phyloP scores from a whole-genome alignment of 805 yeast genomes.

The Kuraishia ogatae region DNA sequence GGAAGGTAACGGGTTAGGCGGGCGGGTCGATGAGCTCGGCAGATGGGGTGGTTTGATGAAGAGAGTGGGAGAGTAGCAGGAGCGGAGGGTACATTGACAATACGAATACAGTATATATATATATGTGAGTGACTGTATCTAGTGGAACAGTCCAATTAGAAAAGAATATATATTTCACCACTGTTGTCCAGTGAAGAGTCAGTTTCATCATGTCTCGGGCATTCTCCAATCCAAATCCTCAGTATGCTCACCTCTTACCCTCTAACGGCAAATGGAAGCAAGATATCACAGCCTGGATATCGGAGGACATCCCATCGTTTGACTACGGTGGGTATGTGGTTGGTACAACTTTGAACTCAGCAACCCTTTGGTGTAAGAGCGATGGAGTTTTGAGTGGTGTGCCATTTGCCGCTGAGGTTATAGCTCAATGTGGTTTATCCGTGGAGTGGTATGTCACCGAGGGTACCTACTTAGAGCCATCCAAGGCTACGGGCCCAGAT shows the following conservation, averaged over 20 bases:
- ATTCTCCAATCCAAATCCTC: slow-evolving; percentile 22
- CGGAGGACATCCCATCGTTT: slow-evolving; percentile 88
- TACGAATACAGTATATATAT: too few relatives aligned
- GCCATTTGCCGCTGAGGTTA: slow-evolving; percentile 85
- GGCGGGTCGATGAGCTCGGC: background rate
- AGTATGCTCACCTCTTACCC: slow-evolving; percentile 54
- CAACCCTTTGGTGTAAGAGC: slow-evolving; percentile 75
- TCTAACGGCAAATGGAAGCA: slow-evolving; percentile 74
- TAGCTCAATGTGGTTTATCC: slow-evolving; percentile 58
- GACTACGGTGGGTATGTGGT: slow-evolving; percentile 95
- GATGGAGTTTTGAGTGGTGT: slow-evolving; percentile 76
- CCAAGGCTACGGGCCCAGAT: slow-evolving; percentile 8
- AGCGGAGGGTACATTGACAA: background rate
- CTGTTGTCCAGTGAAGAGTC: background rate
- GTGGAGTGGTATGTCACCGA: slow-evolving; percentile 72
- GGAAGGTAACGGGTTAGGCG: background rate
- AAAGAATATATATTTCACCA: background rate
- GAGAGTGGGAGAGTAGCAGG: too few relatives aligned
- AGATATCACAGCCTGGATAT: slow-evolving; percentile 64
- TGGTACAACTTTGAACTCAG: slow-evolving; percentile 64
- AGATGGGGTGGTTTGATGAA: background rate
- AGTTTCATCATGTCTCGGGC: background rate
- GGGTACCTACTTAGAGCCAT: slow-evolving; percentile 49
- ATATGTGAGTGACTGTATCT: too few relatives aligned
- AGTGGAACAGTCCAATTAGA: background rate